Evolutionary conservation across 768 basidiomycete genomes (phyloP).

Genomic region (Pleurotus citrinopileatus): DNA sequence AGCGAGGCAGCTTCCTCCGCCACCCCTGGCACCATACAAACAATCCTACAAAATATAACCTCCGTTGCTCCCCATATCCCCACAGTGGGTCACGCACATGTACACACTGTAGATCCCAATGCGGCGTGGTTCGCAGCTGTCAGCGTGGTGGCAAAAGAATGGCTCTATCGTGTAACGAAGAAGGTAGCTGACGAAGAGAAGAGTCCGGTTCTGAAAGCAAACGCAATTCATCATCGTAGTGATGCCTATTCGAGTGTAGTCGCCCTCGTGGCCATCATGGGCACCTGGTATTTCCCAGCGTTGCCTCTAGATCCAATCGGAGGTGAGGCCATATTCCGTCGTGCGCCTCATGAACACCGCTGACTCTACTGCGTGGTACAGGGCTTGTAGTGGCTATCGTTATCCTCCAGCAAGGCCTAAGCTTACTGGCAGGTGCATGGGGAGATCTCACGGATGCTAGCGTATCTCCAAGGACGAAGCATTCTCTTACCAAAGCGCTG

Average conservation of each 20-base stretch:
- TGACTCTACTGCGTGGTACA: slow-evolving; percentile 23
- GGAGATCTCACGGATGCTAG: slow-evolving; percentile 84
- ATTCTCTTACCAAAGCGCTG: slow-evolving; percentile 53
- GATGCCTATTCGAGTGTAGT: slow-evolving; percentile 94
- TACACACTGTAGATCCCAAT: slow-evolving; percentile 77
- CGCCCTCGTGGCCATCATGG: slow-evolving; percentile 89
- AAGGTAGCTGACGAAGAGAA: slow-evolving; percentile 89
- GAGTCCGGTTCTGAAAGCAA: slow-evolving; percentile 91
- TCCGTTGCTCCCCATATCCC: slow-evolving; percentile 55
- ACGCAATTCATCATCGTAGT: slow-evolving; percentile 96
- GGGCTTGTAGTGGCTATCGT: slow-evolving; percentile 88
- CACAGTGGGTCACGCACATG: slow-evolving; percentile 51
- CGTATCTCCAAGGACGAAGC: slow-evolving; percentile 53
- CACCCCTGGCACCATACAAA: slow-evolving; percentile 61
- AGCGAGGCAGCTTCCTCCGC: slow-evolving; percentile 61
- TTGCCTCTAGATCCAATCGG: slow-evolving; percentile 92
- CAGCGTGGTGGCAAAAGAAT: slow-evolving; percentile 85
- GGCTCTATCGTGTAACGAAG: slow-evolving; percentile 86
- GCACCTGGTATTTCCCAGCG: slow-evolving; percentile 82
- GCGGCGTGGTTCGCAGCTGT: slow-evolving; percentile 94
- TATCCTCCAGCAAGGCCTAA: slow-evolving; percentile 77
- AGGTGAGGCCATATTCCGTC: slow-evolving; percentile 43
- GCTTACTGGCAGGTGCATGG: slow-evolving; percentile 66
- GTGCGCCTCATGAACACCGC: background rate
- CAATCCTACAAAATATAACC: slow-evolving; percentile 56